A percentile compares a stretch with the other conserved stretches of the same genome.
phyloP scores from a whole-genome alignment of 345 rosid genomes.

The Cardamine occulta region DNA sequence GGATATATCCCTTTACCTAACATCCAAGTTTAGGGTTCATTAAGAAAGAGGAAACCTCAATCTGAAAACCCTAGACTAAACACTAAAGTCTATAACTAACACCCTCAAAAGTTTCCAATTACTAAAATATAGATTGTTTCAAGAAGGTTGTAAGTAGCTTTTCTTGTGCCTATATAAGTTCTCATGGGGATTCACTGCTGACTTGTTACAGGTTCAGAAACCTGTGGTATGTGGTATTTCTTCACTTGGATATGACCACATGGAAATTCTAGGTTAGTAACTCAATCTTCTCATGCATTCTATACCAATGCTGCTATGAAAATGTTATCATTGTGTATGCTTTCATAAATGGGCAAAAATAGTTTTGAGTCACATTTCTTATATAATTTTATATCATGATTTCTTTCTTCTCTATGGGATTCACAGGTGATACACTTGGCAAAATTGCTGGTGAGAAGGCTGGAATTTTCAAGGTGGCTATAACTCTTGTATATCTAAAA shows the following conservation, averaged over 20 bases:
- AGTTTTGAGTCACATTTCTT: not conserved
- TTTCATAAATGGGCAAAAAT: constrained; percentile 11
- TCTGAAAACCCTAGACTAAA: constrained; percentile 1
- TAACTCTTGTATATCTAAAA: constrained; percentile 17
- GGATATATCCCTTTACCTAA: constrained; percentile 10
- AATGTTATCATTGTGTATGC: not conserved
- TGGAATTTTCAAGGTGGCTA: constrained; percentile 90
- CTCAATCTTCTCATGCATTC: constrained; percentile 22
- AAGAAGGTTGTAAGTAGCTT: not conserved
- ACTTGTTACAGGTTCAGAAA: constrained; percentile 69
- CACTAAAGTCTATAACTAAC: not conserved
- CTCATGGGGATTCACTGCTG: constrained; percentile 23
- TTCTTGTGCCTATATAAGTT: constrained; percentile 24
- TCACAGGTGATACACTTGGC: constrained; percentile 86
- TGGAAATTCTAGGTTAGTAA: constrained; percentile 98
- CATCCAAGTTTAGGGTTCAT: not conserved
- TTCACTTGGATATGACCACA: constrained; percentile 97
- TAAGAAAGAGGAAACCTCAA: constrained; percentile 17
- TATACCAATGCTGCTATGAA: constrained; percentile 22
- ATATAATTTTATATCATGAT: not conserved
- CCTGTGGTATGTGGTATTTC: constrained; percentile 89
- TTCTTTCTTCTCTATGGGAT: constrained; percentile 39
- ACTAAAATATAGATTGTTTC: constrained; percentile 6
- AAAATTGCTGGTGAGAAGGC: constrained; percentile 98
- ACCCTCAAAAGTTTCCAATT: not conserved